Evolutionary conservation across 164 flowering plant species (phyloP).

Genomic region (Pachysandra terminalis): DNA sequence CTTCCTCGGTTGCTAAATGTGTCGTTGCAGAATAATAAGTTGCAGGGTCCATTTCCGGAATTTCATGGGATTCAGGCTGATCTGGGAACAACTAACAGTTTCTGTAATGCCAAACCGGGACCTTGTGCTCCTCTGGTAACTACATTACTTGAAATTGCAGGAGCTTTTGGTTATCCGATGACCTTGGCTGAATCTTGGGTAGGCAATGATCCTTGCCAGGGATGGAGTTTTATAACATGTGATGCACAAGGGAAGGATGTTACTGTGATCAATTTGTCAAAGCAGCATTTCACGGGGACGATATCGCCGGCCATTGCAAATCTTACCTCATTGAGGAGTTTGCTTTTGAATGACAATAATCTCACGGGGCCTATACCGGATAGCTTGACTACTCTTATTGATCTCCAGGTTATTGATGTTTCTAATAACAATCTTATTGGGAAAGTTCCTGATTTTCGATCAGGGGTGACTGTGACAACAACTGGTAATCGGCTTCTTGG

Average conservation of each 20-base stretch:
- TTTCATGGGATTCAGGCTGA: slow-evolving; percentile 21
- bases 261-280: slow-evolving; percentile 32
- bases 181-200: slow-evolving; percentile 45
- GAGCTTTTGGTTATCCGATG: slow-evolving; percentile 47
- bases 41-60: slow-evolving; percentile 53
- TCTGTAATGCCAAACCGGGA: slow-evolving; percentile 40
- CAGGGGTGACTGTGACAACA: slow-evolving; percentile 24
- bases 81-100: slow-evolving; percentile 31
- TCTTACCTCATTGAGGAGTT: slow-evolving; percentile 34
- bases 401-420: slow-evolving; percentile 44
- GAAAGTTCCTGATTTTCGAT: slow-evolving; percentile 28
- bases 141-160: slow-evolving; percentile 37
- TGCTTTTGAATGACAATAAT: slow-evolving; percentile 47
- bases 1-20: slow-evolving; percentile 35
- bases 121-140: slow-evolving; percentile 59
- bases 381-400: slow-evolving; percentile 27
- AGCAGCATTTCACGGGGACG: slow-evolving; percentile 34
- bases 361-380: slow-evolving; percentile 47
- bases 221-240: slow-evolving; percentile 45
- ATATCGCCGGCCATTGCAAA: slow-evolving; percentile 54
- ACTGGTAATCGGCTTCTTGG: slow-evolving; percentile 43
- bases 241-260: slow-evolving; percentile 33
- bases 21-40: slow-evolving; percentile 45
- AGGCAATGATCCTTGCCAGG: slow-evolving; percentile 53
- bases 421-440: slow-evolving; percentile 58